phyloP scores from a whole-genome alignment of 1,284 basidiomycete genomes.

The Peniophora sp. region DNA sequence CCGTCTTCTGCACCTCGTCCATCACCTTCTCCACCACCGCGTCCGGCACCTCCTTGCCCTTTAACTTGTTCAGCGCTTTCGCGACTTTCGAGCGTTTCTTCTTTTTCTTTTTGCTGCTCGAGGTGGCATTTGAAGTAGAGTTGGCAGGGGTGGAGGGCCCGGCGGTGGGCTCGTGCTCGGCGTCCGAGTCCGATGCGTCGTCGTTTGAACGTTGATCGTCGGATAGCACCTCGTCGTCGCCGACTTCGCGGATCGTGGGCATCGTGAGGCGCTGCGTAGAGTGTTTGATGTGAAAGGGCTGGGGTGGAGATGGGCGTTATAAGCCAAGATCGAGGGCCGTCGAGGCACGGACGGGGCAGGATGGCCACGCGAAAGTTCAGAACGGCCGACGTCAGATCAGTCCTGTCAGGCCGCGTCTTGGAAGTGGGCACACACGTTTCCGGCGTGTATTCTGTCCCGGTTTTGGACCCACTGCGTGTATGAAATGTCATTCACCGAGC shows the following conservation, averaged over 20 bases:
- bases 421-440: no score
- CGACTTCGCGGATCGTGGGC: slow-evolving; percentile 3
- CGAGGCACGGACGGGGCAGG: no score
- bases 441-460: no score
- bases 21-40: slow-evolving; percentile 51
- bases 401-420: no score
- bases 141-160: slow-evolving; percentile 18
- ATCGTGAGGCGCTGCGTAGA: no score
- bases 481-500: no score
- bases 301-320: no score
- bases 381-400: no score
- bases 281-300: slow-evolving; percentile 1
- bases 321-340: no score
- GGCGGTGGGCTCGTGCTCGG: slow-evolving; percentile 19
- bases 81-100: slow-evolving; percentile 65
- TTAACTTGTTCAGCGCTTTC: slow-evolving; percentile 44
- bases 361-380: no score
- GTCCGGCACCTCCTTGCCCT: slow-evolving; percentile 48
- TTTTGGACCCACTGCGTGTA: no score
- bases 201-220: slow-evolving; percentile 17
- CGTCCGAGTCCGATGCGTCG: slow-evolving; percentile 20
- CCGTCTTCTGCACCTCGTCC: slow-evolving; percentile 50
- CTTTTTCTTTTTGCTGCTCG: slow-evolving; percentile 56
- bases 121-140: slow-evolving; percentile 17
- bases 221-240: slow-evolving; percentile 10